phyloP scores from a whole-genome alignment of 306 rosid species.

The Carpinus fangiana region DNA sequence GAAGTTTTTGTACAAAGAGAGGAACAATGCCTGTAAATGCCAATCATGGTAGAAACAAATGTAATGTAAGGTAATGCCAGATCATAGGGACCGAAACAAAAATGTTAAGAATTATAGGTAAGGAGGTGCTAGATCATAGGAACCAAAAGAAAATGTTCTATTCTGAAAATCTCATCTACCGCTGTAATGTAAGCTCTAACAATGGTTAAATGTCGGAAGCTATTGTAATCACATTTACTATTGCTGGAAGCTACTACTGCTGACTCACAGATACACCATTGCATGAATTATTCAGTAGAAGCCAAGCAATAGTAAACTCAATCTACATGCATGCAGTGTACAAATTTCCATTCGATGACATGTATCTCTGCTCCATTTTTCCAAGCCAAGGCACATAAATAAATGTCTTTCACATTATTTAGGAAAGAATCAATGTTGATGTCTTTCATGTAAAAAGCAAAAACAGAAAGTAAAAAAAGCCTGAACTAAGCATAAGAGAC shows the following conservation, averaged over 20 bases:
- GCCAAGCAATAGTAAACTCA: not conserved
- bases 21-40: conserved; percentile 66
- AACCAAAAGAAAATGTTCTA: no score
- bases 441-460: not conserved
- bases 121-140: no score
- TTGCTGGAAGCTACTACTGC: not conserved
- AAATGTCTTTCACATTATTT: not conserved
- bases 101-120: not conserved
- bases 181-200: not conserved
- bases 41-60: conserved; percentile 27
- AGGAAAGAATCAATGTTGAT: not conserved
- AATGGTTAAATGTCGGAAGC: not conserved
- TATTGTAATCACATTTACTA: not conserved
- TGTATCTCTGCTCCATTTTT: not conserved
- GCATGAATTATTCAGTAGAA: not conserved
- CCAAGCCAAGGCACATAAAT: not conserved
- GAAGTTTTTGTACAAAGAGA: conserved; percentile 76
- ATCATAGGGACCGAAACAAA: conserved; percentile 13
- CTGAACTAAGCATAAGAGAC: not conserved
- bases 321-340: not conserved
- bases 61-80: conserved; percentile 19
- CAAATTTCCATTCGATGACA: not conserved
- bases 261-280: not conserved
- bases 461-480: not conserved
- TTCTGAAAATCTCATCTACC: no score